phyloP scores from a whole-genome alignment of 495 filamentous ascomycete genomes.

The Aspergillus steynii region DNA sequence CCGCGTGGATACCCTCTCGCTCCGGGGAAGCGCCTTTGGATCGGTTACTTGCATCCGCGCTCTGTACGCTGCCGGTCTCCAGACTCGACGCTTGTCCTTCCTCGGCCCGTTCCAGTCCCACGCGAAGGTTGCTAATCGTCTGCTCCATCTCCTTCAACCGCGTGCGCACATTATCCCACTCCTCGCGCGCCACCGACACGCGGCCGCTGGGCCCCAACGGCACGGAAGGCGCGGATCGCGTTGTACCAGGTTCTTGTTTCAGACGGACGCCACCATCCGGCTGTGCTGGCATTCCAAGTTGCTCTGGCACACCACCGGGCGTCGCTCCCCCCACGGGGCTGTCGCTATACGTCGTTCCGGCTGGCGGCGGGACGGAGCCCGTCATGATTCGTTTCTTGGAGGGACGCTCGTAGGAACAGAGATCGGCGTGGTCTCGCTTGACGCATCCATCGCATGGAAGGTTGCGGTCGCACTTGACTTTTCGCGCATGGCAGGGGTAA shows the following conservation, averaged over 20 bases:
- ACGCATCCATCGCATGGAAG: slow-evolving; percentile 72
- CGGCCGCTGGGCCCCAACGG: slow-evolving; percentile 25
- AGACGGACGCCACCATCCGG: slow-evolving; percentile 24
- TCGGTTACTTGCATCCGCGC: slow-evolving; percentile 50
- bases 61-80: slow-evolving; percentile 58
- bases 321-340: slow-evolving; percentile 24
- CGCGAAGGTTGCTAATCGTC: slow-evolving; percentile 41
- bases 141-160: slow-evolving; percentile 45
- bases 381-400: slow-evolving; percentile 54
- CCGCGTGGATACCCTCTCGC: slow-evolving; percentile 54
- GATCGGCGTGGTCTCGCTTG: slow-evolving; percentile 68
- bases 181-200: slow-evolving; percentile 45
- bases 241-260: slow-evolving; percentile 29
- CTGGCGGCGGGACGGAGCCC: slow-evolving; percentile 25
- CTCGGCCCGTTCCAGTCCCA: slow-evolving; percentile 41
- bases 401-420: slow-evolving; percentile 74
- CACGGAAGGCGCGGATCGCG: slow-evolving; percentile 25
- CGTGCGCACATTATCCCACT: slow-evolving; percentile 49
- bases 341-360: slow-evolving; percentile 26
- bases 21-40: slow-evolving; percentile 45
- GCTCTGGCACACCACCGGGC: slow-evolving; percentile 19
- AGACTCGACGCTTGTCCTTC: slow-evolving; percentile 28
- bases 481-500: slow-evolving; percentile 72
- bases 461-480: slow-evolving; percentile 75
- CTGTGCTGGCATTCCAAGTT: slow-evolving; percentile 21